Evolutionary conservation across 2,329 filamentous ascomycete genomes (phyloP), one percentile per base, ranked within the genome.

Genomic region (Rosellinia necatrix): DNA sequence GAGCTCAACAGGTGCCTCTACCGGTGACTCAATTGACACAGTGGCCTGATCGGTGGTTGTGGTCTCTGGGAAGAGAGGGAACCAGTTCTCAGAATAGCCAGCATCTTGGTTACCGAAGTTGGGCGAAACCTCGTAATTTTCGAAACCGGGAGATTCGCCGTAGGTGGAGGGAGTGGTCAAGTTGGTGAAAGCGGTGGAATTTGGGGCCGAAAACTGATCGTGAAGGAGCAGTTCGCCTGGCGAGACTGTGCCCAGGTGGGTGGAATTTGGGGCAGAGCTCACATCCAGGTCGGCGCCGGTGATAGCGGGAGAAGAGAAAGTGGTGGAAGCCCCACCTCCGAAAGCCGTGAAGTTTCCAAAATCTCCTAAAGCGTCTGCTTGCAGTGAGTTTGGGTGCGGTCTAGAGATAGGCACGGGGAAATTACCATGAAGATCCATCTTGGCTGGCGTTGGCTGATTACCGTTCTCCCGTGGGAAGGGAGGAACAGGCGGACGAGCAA

Each of bases 151-250:
- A 49, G 91, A 96, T 66, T 87, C 89, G 69, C 89, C 83, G 67
- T 85, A 87, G 54, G 85, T 80, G n/a, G 89, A 90, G 40, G 92
- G 92, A 58, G 92, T 94, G 54, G 91, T 96, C 73, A 96, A 70
- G 61, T 91, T 86, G 30, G 92, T 96, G 70, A 94, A 85, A 29
- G 90, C 86, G 42, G 87, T 82, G 2, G 92, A 96, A 69, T 90
- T 90, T 25, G 92, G 92, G 32, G 91, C 85, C 60, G 91, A 96
- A 68, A 85, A 85, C 56, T 82, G 79, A 67, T 90, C 85, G 64
- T 85, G 83, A 66, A 92, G 79, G 64, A 88, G 76, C 63, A 96
- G 79, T 68, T 96, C 91, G 73, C 90, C 87, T 17, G 92, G 92
- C 59, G 92, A 96, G 60, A 96, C 83, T 37, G 92, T 96, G 66